A percentile compares a stretch with the other conserved stretches of the same genome.
These are phyloP conservation scores for Apiosordaria backusii DNA, from an alignment of 495 filamentous ascomycete species.

Conservation along the genomic window DNA sequence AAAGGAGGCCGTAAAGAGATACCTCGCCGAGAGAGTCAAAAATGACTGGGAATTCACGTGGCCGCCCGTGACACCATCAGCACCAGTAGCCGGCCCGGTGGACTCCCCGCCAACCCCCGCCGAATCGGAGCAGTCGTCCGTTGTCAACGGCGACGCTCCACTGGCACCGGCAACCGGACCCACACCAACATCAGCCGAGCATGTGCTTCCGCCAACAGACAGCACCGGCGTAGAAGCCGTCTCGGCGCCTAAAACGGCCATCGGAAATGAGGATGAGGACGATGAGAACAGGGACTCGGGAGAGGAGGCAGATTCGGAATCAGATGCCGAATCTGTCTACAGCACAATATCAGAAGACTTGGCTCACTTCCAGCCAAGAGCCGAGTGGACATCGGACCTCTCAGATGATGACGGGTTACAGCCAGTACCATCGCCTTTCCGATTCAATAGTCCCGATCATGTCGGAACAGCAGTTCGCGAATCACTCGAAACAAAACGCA, in stretches of 20 bases:
- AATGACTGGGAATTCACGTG: constrained; percentile 57
- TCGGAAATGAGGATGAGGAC: constrained; percentile 14
- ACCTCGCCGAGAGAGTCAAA: constrained; percentile 52
- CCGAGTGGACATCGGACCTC: constrained; percentile 48
- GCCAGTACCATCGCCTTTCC: constrained; percentile 47
- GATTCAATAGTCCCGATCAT: constrained; percentile 61
- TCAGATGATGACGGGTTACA: constrained; percentile 38
- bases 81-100: not conserved
- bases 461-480: constrained; percentile 46
- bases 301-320: constrained; percentile 37
- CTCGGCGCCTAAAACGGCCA: not conserved
- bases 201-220: not conserved
- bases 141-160: constrained; percentile 6
- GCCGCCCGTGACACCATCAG: constrained; percentile 27
- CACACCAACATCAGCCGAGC: constrained; percentile 3
- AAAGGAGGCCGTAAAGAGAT: constrained; percentile 51
- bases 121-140: not conserved
- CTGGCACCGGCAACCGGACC: not conserved
- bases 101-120: not conserved
- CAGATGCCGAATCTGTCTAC: constrained; percentile 43
- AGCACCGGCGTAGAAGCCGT: not conserved
- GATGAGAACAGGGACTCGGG: constrained; percentile 24
- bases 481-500: constrained; percentile 44
- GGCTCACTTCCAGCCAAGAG: constrained; percentile 37
- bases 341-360: constrained; percentile 47